phyloP scores from a whole-genome alignment of 257 asterid genomes.

The Ilex aquifolium region DNA sequence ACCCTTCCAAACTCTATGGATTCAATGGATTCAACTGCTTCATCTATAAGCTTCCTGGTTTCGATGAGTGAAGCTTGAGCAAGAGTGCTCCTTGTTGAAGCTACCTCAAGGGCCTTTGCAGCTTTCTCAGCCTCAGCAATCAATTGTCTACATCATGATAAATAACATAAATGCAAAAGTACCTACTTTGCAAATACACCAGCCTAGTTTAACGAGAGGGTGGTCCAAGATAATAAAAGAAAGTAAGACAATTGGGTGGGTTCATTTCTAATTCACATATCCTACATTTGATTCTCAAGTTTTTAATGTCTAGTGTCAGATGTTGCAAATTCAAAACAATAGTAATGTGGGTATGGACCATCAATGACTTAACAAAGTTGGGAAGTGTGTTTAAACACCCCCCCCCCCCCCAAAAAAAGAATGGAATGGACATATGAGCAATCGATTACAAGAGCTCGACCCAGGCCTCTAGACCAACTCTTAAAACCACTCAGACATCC shows the following conservation, averaged over 20 bases:
- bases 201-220: not conserved
- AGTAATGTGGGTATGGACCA: not conserved
- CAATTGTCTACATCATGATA: not conserved
- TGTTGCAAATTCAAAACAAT: too few species aligned
- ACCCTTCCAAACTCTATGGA: not conserved
- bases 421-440: too few species aligned
- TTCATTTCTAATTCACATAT: too few species aligned
- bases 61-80: not conserved
- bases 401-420: too few species aligned
- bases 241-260: too few species aligned
- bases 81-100: not conserved
- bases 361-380: not conserved
- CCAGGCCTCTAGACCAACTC: too few species aligned
- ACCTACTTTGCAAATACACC: not conserved
- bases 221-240: too few species aligned
- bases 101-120: conserved; percentile 1
- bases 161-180: not conserved
- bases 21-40: conserved; percentile 1
- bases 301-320: not conserved
- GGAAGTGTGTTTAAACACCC: not conserved
- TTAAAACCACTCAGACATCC: not conserved
- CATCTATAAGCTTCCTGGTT: not conserved
- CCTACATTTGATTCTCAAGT: too few species aligned
- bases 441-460: too few species aligned
- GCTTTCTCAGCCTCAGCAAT: conserved; percentile 4